Conservation (phyloP, 495 filamentous ascomycete species). For the Daldinia caldariorum region DNA sequence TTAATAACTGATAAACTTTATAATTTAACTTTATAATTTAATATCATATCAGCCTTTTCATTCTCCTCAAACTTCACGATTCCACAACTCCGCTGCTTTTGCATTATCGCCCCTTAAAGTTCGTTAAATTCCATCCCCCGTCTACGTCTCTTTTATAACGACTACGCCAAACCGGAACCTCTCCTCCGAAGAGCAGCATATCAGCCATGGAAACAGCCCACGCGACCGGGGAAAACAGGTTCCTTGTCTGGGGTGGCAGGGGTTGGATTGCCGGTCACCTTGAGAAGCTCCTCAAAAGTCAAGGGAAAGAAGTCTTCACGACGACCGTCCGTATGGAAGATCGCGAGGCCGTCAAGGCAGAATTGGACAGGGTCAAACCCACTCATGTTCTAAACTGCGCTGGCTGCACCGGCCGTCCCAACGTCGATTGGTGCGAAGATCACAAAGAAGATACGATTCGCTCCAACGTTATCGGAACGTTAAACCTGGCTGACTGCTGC, state of each 20-base stretch:
- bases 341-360: conserved; percentile 63
- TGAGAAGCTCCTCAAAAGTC: conserved; percentile 66
- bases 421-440: conserved; percentile 77
- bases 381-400: conserved; percentile 72
- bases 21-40: background rate
- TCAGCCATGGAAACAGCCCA: conserved; percentile 43
- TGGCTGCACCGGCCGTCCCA: conserved; percentile 72
- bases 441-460: conserved; percentile 71
- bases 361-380: conserved; percentile 66
- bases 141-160: conserved; percentile 1
- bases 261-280: conserved; percentile 73
- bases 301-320: conserved; percentile 67
- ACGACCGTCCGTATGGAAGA: conserved; percentile 71
- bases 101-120: background rate
- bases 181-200: conserved; percentile 1
- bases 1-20: background rate
- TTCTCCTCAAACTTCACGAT: background rate
- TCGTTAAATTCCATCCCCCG: background rate
- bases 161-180: background rate
- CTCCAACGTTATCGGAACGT: conserved; percentile 70
- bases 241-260: conserved; percentile 69
- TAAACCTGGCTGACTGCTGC: conserved; percentile 71
- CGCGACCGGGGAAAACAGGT: conserved; percentile 50
- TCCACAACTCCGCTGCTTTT: background rate
- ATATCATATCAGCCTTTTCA: background rate